Conservation (phyloP, 768 basidiomycete species). For the Tulasnella calospora region DNA sequence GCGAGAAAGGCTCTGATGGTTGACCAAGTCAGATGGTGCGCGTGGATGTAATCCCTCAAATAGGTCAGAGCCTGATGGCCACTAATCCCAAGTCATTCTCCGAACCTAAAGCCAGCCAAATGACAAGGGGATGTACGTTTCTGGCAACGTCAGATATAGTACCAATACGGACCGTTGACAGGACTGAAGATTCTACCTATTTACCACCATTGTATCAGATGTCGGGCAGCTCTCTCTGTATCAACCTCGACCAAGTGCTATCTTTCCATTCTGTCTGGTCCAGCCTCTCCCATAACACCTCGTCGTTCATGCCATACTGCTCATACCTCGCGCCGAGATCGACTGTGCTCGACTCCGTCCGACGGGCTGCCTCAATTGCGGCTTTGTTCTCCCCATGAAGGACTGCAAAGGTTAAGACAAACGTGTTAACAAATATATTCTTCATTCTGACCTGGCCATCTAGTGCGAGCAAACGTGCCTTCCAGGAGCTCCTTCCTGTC, state of each 20-base stretch:
- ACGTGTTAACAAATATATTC: slow-evolving; percentile 6
- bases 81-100: not conserved
- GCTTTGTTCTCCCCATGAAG: slow-evolving; percentile 75
- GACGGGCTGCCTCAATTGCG: slow-evolving; percentile 71
- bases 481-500: slow-evolving; percentile 73
- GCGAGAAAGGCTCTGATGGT: not conserved
- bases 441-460: not conserved
- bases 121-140: not conserved
- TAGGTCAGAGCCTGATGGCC: not conserved
- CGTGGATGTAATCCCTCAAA: not conserved
- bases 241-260: slow-evolving; percentile 60
- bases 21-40: not conserved
- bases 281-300: slow-evolving; percentile 77
- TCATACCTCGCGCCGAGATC: slow-evolving; percentile 48
- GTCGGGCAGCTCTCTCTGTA: slow-evolving; percentile 19
- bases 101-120: not conserved
- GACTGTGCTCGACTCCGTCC: slow-evolving; percentile 47
- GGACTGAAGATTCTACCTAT: not conserved
- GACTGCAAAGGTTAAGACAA: slow-evolving; percentile 3
- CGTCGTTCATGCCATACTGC: slow-evolving; percentile 81
- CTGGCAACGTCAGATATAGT: not conserved
- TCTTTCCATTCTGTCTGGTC: slow-evolving; percentile 85
- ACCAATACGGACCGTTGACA: not conserved
- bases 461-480: slow-evolving; percentile 42
- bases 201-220: slow-evolving; percentile 3